Evolutionary conservation across 2,329 filamentous ascomycete species (phyloP).

Genomic region (Boeremia lycopersici): DNA sequence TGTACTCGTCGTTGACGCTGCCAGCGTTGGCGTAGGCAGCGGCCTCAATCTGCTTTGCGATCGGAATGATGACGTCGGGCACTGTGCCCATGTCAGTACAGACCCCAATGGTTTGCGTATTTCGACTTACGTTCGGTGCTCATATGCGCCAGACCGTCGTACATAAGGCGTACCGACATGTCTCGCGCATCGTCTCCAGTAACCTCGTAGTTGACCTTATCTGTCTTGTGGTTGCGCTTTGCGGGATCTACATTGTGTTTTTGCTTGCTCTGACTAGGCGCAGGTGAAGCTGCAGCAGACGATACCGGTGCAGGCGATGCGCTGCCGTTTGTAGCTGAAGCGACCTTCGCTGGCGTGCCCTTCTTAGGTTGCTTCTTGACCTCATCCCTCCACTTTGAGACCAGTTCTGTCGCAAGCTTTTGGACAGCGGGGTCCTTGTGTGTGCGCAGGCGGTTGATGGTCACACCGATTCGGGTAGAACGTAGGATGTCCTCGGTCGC

Average conservation of each 20-base stretch:
- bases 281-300: constrained; percentile 51
- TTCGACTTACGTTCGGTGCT: constrained; percentile 56
- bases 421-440: constrained; percentile 78
- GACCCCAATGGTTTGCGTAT: neutral
- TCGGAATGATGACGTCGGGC: constrained; percentile 69
- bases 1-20: constrained; percentile 76
- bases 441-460: constrained; percentile 82
- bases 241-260: constrained; percentile 67
- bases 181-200: constrained; percentile 78
- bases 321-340: constrained; percentile 30
- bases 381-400: constrained; percentile 83
- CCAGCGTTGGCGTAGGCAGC: constrained; percentile 75
- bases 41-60: constrained; percentile 74
- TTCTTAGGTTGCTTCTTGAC: constrained; percentile 62
- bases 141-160: constrained; percentile 85
- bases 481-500: constrained; percentile 90
- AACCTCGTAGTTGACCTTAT: constrained; percentile 77
- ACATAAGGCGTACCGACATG: constrained; percentile 87
- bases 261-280: constrained; percentile 58
- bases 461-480: constrained; percentile 88
- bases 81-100: constrained; percentile 38
- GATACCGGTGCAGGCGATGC: constrained; percentile 43
- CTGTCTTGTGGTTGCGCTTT: constrained; percentile 81
- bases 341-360: constrained; percentile 30
- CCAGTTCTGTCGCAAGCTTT: constrained; percentile 77